A percentile compares a stretch with the other conserved stretches of the same genome.
These are phyloP conservation scores for Cladosporium austrohemisphaericum DNA, from an alignment of 2,329 filamentous ascomycete species.

Conservation along the genomic window DNA sequence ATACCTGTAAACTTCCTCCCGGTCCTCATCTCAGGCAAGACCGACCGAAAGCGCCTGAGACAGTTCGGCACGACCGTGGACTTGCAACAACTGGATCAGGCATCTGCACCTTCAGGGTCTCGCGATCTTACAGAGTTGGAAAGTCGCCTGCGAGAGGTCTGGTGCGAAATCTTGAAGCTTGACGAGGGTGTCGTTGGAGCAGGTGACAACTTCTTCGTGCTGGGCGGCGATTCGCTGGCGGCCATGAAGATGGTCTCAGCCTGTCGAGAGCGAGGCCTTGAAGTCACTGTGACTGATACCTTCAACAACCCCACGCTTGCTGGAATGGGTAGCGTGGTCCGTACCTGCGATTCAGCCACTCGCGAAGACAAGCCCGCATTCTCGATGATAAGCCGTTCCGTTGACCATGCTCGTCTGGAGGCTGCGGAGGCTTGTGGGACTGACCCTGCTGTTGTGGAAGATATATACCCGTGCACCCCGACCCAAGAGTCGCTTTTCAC, in stretches of 20 bases:
- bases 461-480: slow-evolving; percentile 42
- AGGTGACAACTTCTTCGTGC: slow-evolving; percentile 58
- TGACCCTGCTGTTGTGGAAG: slow-evolving; percentile 30
- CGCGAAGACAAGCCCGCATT: neutral
- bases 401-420: slow-evolving; percentile 2
- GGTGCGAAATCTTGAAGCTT: slow-evolving; percentile 5
- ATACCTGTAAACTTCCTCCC: slow-evolving; percentile 46
- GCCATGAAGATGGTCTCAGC: slow-evolving; percentile 58
- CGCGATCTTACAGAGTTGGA: slow-evolving; percentile 8
- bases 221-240: slow-evolving; percentile 59
- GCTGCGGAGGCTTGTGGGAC: slow-evolving; percentile 1
- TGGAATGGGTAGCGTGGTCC: slow-evolving; percentile 10
- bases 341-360: slow-evolving; percentile 9
- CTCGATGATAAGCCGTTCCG: slow-evolving; percentile 7
- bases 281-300: slow-evolving; percentile 45
- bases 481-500: slow-evolving; percentile 42
- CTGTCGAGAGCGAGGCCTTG: slow-evolving; percentile 32
- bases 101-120: neutral
- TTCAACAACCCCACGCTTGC: slow-evolving; percentile 33
- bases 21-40: slow-evolving; percentile 44
- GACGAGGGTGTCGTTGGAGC: slow-evolving; percentile 4
- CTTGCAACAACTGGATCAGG: slow-evolving; percentile 18
- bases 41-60: slow-evolving; percentile 27
- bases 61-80: slow-evolving; percentile 21
- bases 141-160: neutral